Conservation (phyloP, 257 asterid species). For the Solanum tarapatanum region DNA sequence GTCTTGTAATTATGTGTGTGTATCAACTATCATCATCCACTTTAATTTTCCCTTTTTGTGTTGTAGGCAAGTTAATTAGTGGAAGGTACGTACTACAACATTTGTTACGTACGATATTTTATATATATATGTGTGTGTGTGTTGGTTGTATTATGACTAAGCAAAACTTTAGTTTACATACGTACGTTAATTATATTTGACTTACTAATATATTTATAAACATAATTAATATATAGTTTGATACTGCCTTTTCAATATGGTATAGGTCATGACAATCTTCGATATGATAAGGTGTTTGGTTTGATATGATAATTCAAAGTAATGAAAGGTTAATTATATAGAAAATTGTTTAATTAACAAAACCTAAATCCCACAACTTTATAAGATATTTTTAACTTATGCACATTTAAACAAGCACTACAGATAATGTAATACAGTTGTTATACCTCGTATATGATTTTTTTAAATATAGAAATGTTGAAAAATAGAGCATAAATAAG, state of each 20-base stretch:
- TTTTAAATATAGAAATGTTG: too few relatives aligned
- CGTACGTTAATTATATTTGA: not conserved
- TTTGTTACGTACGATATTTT: not conserved
- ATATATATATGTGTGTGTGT: too few relatives aligned
- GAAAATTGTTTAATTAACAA: not conserved
- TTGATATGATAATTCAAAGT: not conserved
- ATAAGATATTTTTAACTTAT: not conserved
- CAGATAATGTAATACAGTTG: not conserved
- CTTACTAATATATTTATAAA: not conserved
- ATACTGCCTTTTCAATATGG: not conserved
- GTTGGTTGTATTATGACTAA: not conserved
- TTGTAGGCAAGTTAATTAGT: not conserved
- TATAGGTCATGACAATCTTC: not conserved
- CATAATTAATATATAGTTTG: not conserved
- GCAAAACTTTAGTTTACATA: not conserved
- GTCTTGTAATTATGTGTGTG: not conserved
- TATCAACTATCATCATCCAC: not conserved
- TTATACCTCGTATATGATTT: not conserved
- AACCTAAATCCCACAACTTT: not conserved
- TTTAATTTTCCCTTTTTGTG: not conserved
- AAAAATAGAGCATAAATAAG: not conserved
- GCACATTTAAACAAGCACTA: not conserved
- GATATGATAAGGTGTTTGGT: not conserved
- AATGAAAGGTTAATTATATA: not conserved
- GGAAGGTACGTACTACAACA: not conserved